phyloP scores from a whole-genome alignment of 2,329 filamentous ascomycete genomes.

The Penicillium sp. region DNA sequence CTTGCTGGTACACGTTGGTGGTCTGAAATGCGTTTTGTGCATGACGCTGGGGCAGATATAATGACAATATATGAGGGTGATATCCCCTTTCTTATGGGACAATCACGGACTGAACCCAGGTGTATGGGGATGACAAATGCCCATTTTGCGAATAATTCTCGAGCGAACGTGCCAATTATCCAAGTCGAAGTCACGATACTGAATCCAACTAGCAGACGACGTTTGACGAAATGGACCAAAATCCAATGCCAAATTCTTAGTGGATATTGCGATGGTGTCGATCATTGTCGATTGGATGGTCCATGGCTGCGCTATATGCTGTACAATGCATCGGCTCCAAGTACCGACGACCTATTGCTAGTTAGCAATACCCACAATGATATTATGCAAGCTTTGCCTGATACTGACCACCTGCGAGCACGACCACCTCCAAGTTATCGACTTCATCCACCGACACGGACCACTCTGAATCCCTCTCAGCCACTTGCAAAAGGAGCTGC shows the following conservation, averaged over 20 bases:
- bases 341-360: neutral
- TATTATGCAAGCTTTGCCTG: neutral
- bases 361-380: neutral
- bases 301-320: neutral
- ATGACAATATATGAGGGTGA: conserved; percentile 1
- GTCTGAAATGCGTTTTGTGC: neutral
- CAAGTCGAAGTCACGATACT: neutral
- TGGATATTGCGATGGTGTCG: neutral
- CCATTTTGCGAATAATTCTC: neutral
- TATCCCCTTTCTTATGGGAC: neutral
- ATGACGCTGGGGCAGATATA: neutral
- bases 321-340: neutral
- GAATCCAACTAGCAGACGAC: neutral
- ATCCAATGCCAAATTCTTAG: neutral
- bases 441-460: neutral
- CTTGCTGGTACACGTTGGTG: neutral
- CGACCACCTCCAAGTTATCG: neutral
- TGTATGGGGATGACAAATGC: neutral
- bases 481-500: neutral
- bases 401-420: neutral
- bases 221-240: neutral
- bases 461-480: neutral
- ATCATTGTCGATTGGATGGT: neutral
- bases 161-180: neutral
- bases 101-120: neutral